Base-by-base conservation (phyloP, 2,329 filamentous ascomycete genomes). In the Truncatella angustata region DNA sequence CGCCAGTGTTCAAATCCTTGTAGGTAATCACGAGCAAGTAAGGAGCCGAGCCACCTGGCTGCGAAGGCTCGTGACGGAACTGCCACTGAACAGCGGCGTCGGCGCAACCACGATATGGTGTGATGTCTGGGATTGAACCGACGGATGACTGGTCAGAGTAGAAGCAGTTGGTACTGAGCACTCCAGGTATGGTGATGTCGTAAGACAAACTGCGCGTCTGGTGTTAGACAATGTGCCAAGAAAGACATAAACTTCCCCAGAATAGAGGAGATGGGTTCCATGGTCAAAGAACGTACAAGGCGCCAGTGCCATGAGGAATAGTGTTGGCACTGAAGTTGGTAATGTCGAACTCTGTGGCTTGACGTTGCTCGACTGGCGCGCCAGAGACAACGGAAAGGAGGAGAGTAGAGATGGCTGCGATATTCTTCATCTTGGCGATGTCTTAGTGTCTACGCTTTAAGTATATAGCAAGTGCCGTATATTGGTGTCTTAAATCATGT, bases 361-460 rank as follows among this genome's bases (percentile, higher is more conserved):
- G 47, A 36, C 47, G 47, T 34, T 43, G 35, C 47, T 50, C 36
- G 14, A 50, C 35, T 11, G 47, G 49, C 4, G 51, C 39, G 23
- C 37, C 51, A 21, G 50, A 36, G 11, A 35, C 43, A 24, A 34
- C 50, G 12, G 51, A 42, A 11, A 53, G 32, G 50, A 70, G 64
- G 12, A 66, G 59, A 1, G 71, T 63, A 6, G 47, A 50, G 18
- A 50, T 40, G 35, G 47, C 47, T 30, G 47, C 47, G 16, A 50
- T 28, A n/a, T 18, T 21, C 26, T 42, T 50, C 47, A 50, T 50
- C 14, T 20, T 50, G 23, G 16, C 40, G 40, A 36, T 14, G 5
- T 18, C 10, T 30, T 30, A 11, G 14, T 18, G 36, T 3, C 18
- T 9, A 23, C 5, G 12, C 24, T 21, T 4, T 21, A 20, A 12